Base-by-base conservation (phyloP, 2,329 filamentous ascomycete genomes). In the Hypoxylon sp. region DNA sequence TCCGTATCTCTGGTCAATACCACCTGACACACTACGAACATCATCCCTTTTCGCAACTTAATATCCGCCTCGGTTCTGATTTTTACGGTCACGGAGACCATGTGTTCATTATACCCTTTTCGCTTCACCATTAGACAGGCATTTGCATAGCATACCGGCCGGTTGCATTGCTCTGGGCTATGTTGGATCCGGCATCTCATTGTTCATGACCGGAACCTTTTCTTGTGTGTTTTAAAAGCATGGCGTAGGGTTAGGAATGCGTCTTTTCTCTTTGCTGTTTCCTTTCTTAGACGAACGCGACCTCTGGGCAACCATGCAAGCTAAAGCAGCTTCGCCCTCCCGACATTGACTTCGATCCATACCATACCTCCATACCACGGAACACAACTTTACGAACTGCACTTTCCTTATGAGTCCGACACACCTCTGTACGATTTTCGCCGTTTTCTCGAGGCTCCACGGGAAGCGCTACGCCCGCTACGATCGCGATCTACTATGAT, bases 131-230 rank as follows among this genome's bases (percentile, higher is more conserved):
- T 72, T 73, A 73, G 73, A 74, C 68, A 73, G 64, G 71, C 72
- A 75, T 75, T 72, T 70, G 73, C 74, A 75, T 74, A 75, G 70
- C 69, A 73, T 72, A 54, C 67, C 69, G 69, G 70, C 66, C 57
- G 68, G 67, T 69, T 71, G 70, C 74, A 75, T 74, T 69, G 70
- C 71, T 69, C 67, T 64, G 68, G 67, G 68, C 68, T 72, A 61
- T 64, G 69, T 74, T 75, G 73, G 74, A 75, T 75, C 71, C 63
- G 70, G 72, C 65, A 75, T 75, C 71, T 71, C 55, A 71, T 70
- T 65, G 67, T 68, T 73, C 61, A 57, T 50, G 64, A 63, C 65
- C 62, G 60, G 63, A 36, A 55, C 58, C 50, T 65, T 55, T 69
- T 45, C 26, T 61, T 56, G 56, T 69, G 46, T 70, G 51, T 70